phyloP scores from a whole-genome alignment of 768 basidiomycete species.

The Lactarius quietus region DNA sequence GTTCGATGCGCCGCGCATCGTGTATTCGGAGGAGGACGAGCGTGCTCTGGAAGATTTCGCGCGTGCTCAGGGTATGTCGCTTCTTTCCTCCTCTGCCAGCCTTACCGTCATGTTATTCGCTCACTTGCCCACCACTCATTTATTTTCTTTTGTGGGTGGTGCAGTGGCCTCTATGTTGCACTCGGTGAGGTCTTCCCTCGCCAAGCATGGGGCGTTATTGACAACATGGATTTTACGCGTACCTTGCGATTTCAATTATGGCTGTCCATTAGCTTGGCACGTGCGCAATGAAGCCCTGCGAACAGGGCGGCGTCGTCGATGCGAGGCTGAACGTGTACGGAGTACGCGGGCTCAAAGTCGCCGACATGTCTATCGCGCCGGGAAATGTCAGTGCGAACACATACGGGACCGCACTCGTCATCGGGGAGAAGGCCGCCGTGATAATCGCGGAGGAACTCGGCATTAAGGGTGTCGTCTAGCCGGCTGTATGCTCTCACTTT shows the following conservation, averaged over 20 bases:
- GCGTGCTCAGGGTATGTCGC: constrained; percentile 21
- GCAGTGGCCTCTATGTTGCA: constrained; percentile 35
- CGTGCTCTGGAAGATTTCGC: constrained; percentile 33
- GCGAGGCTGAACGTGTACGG: constrained; percentile 61
- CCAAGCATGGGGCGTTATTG: not conserved
- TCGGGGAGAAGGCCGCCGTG: constrained; percentile 57
- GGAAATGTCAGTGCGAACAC: constrained; percentile 41
- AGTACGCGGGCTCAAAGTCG: constrained; percentile 53
- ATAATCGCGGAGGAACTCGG: constrained; percentile 55
- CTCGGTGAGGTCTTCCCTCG: constrained; percentile 29
- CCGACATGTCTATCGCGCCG: constrained; percentile 39
- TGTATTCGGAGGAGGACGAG: constrained; percentile 32
- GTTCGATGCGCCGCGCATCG: constrained; percentile 32
- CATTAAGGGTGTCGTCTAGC: constrained; percentile 34
- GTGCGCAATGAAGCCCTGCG: constrained; percentile 62
- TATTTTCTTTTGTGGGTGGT: not conserved
- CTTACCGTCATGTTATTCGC: not conserved
- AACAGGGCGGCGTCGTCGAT: constrained; percentile 60
- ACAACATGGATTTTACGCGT: too few species aligned
- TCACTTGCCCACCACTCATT: not conserved
- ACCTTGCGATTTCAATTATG: constrained; percentile 41
- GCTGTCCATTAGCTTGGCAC: constrained; percentile 49
- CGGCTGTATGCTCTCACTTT: not conserved
- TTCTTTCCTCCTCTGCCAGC: not conserved
- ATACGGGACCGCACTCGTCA: constrained; percentile 39